Evolutionary conservation across 2,329 filamentous ascomycete species (phyloP), one percentile per base, ranked within the genome.

Genomic region (Beauveria sp.): DNA sequence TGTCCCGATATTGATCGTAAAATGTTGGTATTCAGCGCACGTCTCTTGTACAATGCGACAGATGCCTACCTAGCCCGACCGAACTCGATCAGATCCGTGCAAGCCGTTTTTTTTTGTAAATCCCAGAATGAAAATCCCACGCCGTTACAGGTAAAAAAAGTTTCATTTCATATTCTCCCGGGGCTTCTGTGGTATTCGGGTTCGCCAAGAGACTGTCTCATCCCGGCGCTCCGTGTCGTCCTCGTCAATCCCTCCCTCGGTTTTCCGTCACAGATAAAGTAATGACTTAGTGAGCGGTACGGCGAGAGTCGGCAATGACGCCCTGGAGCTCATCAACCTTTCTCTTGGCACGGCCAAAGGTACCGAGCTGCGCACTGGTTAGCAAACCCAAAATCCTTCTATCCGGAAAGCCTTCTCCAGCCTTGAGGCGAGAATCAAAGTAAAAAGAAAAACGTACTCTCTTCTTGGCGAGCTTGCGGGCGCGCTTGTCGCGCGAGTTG

Each of bases 281-380:
- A 45, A 43, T 12, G 47, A 65, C 76, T 85, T 85, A 86, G 79
- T 86, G 83, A 70, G 73, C 80, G 67, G 78, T 75, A 72, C 82
- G 79, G 81, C 93, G 93, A 77, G 93, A 88, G 85, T 98, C 95
- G 74, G 93, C 91, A 77, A 99, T 99, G 80, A 99, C 90, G 75
- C 91, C 87, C 83, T 92, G 91, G 83, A 99, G 91, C 84, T 98
- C 93, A 78, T 99, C 95, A 71, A 99, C 95, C 93, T 99, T 99
- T 79, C 86, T 88, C 93, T 99, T 99, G 76, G 93, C 93, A 80
- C 95, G 93, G 76, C 91, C 90, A 81, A 98, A 98, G 73, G 95
- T 98, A 78, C 95, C 95, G 84, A 99, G 93, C 89, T 95, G 68
- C 67, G 63, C 62, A 67, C 73, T 65, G 73, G 71, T 59, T 40